Evolutionary conservation across 2,329 filamentous ascomycete genomes (phyloP), one percentile per base, ranked within the genome.

Genomic region (Fusarium coicis): DNA sequence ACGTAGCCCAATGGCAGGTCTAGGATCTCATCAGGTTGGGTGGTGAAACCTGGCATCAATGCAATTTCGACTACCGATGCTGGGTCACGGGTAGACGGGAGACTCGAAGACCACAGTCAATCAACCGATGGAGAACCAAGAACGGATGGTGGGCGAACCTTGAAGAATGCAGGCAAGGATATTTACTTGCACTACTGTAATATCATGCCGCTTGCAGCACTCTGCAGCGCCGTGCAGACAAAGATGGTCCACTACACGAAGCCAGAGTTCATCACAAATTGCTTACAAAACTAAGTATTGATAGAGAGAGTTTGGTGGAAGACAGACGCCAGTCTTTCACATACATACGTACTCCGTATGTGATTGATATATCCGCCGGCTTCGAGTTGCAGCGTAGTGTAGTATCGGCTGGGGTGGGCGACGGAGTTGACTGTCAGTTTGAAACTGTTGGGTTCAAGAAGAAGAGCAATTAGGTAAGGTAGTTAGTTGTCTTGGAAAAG

Each of bases 131-230:
- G 23, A 21, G 49, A 36, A 34, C 19, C 32, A 42, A 58, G 49
- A 36, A 34, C 19, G 32, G 55, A 58, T 55, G 58, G 69, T 76
- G 74, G 70, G 69, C 47, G 68, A 78, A 76, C 76, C 66, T 54
- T 64, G 68, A 73, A 60, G 63, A 54, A 70, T 67, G 68, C 58
- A 62, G 73, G 63, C 72, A 74, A 76, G 72, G 76, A 53, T 75
- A 66, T 42, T 61, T 58, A 54, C 54, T 63, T 70, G 70, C 72
- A 76, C 61, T 71, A 54, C 36, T 28, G 50, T 40, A 70, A 63
- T 53, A 70, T 59, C 61, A 74, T 63, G 50, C 72, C 67, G 54
- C 54, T 76, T 76, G 63, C 62, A 77, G 72, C 76, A 68, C 64
- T 57, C 57, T 77, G 75, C 72, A 78, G 40, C 54, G 32, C n/a